phyloP scores from a whole-genome alignment of 116 monocot species.

The Cymodocea nodosa region DNA sequence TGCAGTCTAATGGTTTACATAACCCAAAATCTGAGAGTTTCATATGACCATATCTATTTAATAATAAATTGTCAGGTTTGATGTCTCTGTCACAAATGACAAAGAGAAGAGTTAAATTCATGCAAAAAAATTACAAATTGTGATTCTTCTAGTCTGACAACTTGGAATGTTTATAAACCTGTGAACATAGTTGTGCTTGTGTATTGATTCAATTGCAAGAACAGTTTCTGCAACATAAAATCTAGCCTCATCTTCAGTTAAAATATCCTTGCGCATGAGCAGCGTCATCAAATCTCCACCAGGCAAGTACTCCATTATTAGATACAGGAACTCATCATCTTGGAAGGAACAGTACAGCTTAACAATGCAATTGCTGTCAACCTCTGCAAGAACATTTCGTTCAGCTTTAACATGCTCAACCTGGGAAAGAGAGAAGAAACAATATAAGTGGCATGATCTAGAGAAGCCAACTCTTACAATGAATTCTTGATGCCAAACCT shows the following conservation, averaged over 20 bases:
- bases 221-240: conserved; percentile 65
- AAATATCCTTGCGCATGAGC: conserved; percentile 66
- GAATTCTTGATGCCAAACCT: conserved; percentile 33
- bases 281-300: conserved; percentile 85
- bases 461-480: not conserved
- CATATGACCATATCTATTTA: conserved; percentile 65
- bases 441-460: not conserved
- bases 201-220: conserved; percentile 73
- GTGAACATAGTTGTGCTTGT: conserved; percentile 81
- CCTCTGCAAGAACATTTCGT: conserved; percentile 75
- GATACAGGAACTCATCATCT: conserved; percentile 63
- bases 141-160: not conserved
- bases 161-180: conserved; percentile 27
- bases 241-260: conserved; percentile 74
- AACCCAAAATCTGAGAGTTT: conserved; percentile 77
- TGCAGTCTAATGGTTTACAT: conserved; percentile 60
- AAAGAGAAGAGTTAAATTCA: not conserved
- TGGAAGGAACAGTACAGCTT: conserved; percentile 64
- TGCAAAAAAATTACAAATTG: not conserved
- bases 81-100: conserved; percentile 44
- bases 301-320: conserved; percentile 82
- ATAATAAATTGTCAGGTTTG: conserved; percentile 79
- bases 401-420: conserved; percentile 70
- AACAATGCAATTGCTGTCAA: conserved; percentile 60
- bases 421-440: conserved; percentile 1